Evolutionary conservation across 2,329 filamentous ascomycete genomes (phyloP).

Genomic region (Talaromyces funiculosus): DNA sequence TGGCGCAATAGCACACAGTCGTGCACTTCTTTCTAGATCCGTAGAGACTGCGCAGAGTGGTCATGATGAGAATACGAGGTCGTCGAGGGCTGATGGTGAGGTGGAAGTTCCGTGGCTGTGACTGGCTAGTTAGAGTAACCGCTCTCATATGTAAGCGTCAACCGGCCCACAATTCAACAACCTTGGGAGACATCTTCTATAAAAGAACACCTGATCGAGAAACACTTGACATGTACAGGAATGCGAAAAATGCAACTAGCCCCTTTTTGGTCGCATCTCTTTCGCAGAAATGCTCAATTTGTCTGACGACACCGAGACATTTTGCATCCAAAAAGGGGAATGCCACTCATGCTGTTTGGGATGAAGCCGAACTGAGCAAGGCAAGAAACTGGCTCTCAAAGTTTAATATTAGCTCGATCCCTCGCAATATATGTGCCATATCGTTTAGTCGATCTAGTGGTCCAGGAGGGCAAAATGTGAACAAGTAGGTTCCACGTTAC

Average conservation of each 20-base stretch:
- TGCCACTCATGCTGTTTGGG: slow-evolving; percentile 17
- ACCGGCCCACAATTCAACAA: not conserved
- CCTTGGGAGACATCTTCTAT: not conserved
- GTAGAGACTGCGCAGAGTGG: not conserved
- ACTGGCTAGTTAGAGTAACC: not conserved
- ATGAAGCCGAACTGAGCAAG: slow-evolving; percentile 31
- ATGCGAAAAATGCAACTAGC: not conserved
- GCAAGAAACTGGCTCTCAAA: slow-evolving; percentile 54
- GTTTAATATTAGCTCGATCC: slow-evolving; percentile 51
- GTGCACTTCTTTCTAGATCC: not conserved
- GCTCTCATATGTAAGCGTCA: not conserved
- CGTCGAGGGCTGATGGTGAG: not conserved
- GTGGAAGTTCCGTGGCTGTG: not conserved
- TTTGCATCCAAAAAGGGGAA: slow-evolving; percentile 24
- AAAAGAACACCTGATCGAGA: not conserved
- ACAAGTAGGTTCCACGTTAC: slow-evolving; percentile 57
- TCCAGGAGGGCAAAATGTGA: slow-evolving; percentile 63
- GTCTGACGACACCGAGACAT: slow-evolving; percentile 15
- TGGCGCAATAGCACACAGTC: not conserved
- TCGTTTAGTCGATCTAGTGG: slow-evolving; percentile 60
- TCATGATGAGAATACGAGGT: not conserved
- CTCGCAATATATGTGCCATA: slow-evolving; percentile 52
- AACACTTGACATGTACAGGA: not conserved
- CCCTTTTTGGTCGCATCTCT: not conserved
- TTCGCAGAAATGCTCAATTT: not conserved